A percentile compares a stretch with the other conserved stretches of the same genome.
phyloP scores from a whole-genome alignment of 179 eudicot species.

The Pouteria campechiana region DNA sequence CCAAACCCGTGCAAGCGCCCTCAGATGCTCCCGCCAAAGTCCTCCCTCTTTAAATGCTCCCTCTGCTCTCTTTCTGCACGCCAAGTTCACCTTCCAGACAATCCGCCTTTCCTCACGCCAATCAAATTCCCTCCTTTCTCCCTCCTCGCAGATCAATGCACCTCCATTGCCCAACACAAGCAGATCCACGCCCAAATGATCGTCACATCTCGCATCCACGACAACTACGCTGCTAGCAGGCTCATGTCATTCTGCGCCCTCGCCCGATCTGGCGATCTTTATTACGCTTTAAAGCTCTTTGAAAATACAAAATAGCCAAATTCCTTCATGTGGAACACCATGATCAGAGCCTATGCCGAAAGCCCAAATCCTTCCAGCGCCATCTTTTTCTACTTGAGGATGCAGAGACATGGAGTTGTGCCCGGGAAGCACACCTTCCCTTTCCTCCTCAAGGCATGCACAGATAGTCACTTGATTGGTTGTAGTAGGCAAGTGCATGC shows the following conservation, averaged over 20 bases:
- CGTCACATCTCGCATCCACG: conserved; percentile 29
- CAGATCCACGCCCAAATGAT: conserved; percentile 37
- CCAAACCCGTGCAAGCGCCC: too few species aligned
- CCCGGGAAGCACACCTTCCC: conserved; percentile 44
- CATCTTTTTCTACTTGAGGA: conserved; percentile 19
- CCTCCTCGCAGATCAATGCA: conserved; percentile 39
- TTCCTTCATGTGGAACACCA: conserved; percentile 47
- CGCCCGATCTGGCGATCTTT: conserved; percentile 15
- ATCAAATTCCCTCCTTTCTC: conserved; percentile 14
- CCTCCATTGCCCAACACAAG: conserved; percentile 40
- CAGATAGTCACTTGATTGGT: conserved; percentile 34
- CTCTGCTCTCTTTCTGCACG: too few species aligned
- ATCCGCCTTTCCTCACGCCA: too few species aligned
- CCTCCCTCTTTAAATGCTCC: conserved; percentile 4
- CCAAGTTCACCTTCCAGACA: too few species aligned
- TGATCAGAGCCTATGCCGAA: conserved; percentile 53
- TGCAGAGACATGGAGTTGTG: conserved; percentile 17
- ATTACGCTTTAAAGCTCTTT: conserved; percentile 49
- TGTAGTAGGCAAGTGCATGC: conserved; percentile 33
- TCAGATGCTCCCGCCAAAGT: conserved; percentile 32
- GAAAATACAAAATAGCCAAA: conserved; percentile 35
- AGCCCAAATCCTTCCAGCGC: conserved; percentile 26
- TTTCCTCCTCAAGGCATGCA: conserved; percentile 51
- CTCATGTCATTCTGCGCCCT: conserved; percentile 32
- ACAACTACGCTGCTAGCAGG: conserved; percentile 21